phyloP scores from a whole-genome alignment of 495 filamentous ascomycete genomes.

The Articulospora tetracladia region DNA sequence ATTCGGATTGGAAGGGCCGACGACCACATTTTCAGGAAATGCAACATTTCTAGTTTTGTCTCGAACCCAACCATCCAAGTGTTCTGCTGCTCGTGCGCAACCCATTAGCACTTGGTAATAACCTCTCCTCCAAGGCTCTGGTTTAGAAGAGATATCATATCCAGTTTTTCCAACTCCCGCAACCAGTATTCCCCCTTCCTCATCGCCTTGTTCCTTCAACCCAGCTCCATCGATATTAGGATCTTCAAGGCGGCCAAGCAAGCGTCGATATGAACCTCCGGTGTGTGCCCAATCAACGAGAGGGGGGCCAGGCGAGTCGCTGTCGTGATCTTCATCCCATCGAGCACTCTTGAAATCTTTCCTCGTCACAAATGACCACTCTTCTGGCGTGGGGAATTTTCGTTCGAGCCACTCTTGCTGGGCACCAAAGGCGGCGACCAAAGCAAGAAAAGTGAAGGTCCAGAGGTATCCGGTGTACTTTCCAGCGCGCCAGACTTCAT shows the following conservation, averaged over 20 bases:
- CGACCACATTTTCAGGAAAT: conserved; percentile 65
- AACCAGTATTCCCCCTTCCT: conserved; percentile 51
- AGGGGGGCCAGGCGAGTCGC: conserved; percentile 32
- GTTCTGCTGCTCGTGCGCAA: conserved; percentile 69
- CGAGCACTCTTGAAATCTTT: conserved; percentile 56
- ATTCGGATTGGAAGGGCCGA: conserved; percentile 78
- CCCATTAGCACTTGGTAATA: conserved; percentile 80
- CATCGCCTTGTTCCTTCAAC: conserved; percentile 42
- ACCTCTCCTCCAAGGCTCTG: conserved; percentile 75
- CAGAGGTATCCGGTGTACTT: conserved; percentile 58
- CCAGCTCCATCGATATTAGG: conserved; percentile 61
- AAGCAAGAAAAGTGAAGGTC: conserved; percentile 46
- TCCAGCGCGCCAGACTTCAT: conserved; percentile 54
- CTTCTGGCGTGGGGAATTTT: conserved; percentile 66
- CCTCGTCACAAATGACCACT: conserved; percentile 66
- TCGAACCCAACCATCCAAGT: conserved; percentile 69
- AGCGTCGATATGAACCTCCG: conserved; percentile 45
- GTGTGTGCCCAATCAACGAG: conserved; percentile 63
- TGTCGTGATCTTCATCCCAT: conserved; percentile 50
- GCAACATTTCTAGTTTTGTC: conserved; percentile 61
- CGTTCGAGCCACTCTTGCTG: conserved; percentile 70
- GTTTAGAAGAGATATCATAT: conserved; percentile 68
- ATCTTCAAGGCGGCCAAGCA: conserved; percentile 62
- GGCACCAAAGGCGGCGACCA: conserved; percentile 52
- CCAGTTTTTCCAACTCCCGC: conserved; percentile 54